Evolutionary conservation across 2,329 filamentous ascomycete genomes (phyloP).

Genomic region (Exophiala oligosperma): DNA sequence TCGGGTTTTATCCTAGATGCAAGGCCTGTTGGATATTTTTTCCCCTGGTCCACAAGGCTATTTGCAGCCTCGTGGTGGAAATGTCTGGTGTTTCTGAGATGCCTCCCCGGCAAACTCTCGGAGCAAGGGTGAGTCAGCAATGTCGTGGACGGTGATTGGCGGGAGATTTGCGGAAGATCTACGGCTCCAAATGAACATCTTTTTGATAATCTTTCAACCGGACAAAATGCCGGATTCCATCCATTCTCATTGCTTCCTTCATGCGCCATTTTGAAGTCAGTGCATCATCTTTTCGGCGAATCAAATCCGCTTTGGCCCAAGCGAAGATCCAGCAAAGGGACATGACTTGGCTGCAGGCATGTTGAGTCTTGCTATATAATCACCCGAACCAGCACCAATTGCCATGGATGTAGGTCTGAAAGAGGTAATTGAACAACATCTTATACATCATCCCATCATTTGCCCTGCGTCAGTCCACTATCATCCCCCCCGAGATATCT

Average conservation of each 20-base stretch:
- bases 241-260: not conserved
- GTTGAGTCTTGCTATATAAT: not conserved
- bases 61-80: not conserved
- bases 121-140: not conserved
- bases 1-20: not conserved
- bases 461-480: not conserved
- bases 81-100: not conserved
- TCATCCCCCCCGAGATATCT: not conserved
- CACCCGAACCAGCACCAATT: not conserved
- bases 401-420: not conserved
- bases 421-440: not conserved
- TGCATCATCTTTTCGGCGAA: not conserved
- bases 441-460: not conserved
- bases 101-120: not conserved
- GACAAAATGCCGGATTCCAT: not conserved
- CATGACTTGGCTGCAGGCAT: not conserved
- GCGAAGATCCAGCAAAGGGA: not conserved
- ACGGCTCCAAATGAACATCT: not conserved
- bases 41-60: not conserved
- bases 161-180: not conserved
- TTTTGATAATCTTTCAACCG: not conserved
- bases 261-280: constrained; percentile 1
- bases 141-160: not conserved
- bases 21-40: not conserved
- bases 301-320: not conserved